phyloP scores from a whole-genome alignment of 441 rosid genomes.

The Erodium moschatum region DNA sequence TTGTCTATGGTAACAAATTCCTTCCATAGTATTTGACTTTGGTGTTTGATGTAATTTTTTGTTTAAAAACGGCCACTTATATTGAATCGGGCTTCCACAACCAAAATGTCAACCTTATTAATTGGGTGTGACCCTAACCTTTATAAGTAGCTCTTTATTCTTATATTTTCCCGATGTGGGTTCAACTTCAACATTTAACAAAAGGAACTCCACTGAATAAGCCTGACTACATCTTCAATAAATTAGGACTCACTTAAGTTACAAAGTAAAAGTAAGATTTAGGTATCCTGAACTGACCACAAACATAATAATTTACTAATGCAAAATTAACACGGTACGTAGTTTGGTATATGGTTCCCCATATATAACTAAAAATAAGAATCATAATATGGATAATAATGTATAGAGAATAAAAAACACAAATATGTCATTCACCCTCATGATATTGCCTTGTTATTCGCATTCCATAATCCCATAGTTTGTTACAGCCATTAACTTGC shows the following conservation, averaged over 20 bases:
- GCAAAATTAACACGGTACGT: background rate
- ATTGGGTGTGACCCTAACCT: too few relatives aligned
- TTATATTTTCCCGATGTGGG: too few relatives aligned
- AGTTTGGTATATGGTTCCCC: background rate
- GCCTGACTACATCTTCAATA: background rate
- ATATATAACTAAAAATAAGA: background rate
- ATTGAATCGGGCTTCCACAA: too few relatives aligned
- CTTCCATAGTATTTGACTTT: too few relatives aligned
- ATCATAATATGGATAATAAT: background rate
- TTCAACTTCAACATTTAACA: background rate
- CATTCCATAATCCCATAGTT: background rate
- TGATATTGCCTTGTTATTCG: too few relatives aligned
- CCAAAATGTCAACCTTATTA: too few relatives aligned
- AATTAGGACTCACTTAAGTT: background rate
- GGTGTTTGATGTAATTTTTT: too few relatives aligned
- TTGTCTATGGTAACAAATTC: background rate
- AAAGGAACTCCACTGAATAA: background rate
- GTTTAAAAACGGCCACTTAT: too few relatives aligned
- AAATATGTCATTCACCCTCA: background rate
- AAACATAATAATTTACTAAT: background rate
- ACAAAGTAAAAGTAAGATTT: background rate
- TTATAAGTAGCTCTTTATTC: too few relatives aligned
- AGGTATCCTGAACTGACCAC: background rate
- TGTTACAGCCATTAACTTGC: constrained; percentile 4
- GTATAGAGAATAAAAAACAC: background rate